Conservation (phyloP, 371 early-diverging fungal species). For the Rhizopus arrhizus region DNA sequence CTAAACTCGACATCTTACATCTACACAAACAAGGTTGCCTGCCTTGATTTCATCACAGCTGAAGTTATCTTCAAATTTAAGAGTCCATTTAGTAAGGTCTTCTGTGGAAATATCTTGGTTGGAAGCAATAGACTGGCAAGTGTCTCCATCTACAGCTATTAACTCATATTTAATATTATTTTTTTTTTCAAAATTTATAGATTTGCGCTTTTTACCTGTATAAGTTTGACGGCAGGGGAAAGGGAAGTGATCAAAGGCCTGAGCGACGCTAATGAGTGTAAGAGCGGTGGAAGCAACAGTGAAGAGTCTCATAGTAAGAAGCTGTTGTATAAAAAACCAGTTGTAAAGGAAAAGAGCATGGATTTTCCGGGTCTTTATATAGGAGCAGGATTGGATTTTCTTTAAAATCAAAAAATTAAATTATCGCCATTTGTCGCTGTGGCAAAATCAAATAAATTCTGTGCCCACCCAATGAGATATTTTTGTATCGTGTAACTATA, state of each 20-base stretch:
- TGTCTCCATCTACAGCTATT: not conserved
- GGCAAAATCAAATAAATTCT: not conserved
- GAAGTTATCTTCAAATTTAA: constrained; percentile 1
- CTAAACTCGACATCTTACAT: constrained; percentile 6
- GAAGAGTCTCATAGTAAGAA: constrained; percentile 6
- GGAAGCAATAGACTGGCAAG: constrained; percentile 8
- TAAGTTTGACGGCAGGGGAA: constrained; percentile 10
- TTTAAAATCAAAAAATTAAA: too few relatives aligned
- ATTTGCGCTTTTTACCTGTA: not conserved
- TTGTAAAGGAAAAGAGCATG: too few relatives aligned
- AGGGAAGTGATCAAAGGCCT: constrained; percentile 8
- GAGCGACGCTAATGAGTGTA: not conserved
- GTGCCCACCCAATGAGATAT: not conserved
- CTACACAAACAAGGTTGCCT: constrained; percentile 7
- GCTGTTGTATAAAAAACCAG: too few relatives aligned
- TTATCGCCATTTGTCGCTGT: too few relatives aligned
- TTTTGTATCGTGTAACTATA: not conserved
- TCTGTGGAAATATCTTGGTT: not conserved
- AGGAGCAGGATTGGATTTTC: too few relatives aligned
- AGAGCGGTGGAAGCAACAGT: constrained; percentile 7
- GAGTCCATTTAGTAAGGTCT: constrained; percentile 5
- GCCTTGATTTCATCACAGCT: constrained; percentile 1
- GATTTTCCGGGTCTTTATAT: too few relatives aligned
- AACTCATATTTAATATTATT: not conserved
- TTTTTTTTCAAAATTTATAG: not conserved